Evolutionary conservation across 257 asterid species (phyloP), one percentile per base, ranked within the genome.

Genomic region (Coffea eugenioides): DNA sequence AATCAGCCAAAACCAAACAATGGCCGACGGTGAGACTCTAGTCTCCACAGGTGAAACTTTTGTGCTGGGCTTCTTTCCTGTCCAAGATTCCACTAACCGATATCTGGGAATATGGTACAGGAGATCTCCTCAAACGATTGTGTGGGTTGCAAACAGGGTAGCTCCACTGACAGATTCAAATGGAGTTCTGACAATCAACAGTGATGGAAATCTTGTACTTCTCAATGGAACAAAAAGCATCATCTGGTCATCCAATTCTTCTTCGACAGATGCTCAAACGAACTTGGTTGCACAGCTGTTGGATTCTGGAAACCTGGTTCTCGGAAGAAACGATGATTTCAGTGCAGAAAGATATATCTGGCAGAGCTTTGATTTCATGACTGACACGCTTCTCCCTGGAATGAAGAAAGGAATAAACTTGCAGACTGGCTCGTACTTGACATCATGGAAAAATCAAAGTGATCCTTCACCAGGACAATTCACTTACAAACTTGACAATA

Each of bases 281-380:
- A 69, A 62, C 67, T 54, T 82, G 0, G 64, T 84, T 65, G 82
- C 73, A 7, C 75, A 80, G 71, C 79, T 84, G 25, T 70, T 84
- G 57, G 75, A 84, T 74, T 77, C 84, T 0, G 87, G 87, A 41
- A 84, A 84, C 36, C 73, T 84, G 49, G 80, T 84, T 52, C 76
- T 84, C 46, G 23, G 23, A 6, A 78, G 76, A 11, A 45, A 45
- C 21, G 41, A 64, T 4, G 70, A 57, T 25, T 65, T 20, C 36
- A n/a, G 27, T 15, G 2, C 14, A 13, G 21, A 73, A 5, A 70
- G 16, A 15, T 77, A 71, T 25, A 21, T 74, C 1, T 84, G 87
- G 87, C 87, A 84, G 80, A 81, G 87, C 77, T 84, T 80, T 69
- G 82, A 84, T 78, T 80, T 66, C 59, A 74, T 77, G n/a, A 67